Evolutionary conservation across 2,329 filamentous ascomycete species (phyloP).

Genomic region (Fusarium nurragi): DNA sequence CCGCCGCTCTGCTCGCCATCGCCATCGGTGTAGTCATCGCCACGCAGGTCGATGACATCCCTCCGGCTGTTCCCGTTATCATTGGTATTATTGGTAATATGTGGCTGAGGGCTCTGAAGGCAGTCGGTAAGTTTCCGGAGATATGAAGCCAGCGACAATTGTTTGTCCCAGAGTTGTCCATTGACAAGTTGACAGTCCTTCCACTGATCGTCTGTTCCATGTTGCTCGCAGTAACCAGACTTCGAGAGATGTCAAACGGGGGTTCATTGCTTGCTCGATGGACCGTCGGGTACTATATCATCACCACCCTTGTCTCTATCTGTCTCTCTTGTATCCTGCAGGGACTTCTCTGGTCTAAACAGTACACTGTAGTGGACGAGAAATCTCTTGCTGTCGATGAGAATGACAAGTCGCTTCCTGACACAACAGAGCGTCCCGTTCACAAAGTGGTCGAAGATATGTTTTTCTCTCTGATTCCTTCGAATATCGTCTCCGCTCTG

Average conservation of each 20-base stretch:
- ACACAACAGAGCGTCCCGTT: conserved; percentile 48
- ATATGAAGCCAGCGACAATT: background rate
- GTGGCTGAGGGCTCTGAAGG: conserved; percentile 60
- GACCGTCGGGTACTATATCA: conserved; percentile 61
- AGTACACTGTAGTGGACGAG: conserved; percentile 53
- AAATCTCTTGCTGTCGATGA: conserved; percentile 44
- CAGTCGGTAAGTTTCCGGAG: conserved; percentile 52
- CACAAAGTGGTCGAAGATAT: conserved; percentile 58
- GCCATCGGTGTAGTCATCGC: conserved; percentile 59
- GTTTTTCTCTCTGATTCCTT: conserved; percentile 59
- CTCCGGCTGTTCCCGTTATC: conserved; percentile 53
- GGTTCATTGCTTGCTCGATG: conserved; percentile 57
- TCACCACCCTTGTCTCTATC: conserved; percentile 61
- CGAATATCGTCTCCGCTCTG: conserved; percentile 59
- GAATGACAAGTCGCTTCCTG: conserved; percentile 20
- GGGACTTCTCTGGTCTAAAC: conserved; percentile 57
- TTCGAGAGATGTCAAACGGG: conserved; percentile 56
- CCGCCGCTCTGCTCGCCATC: conserved; percentile 59
- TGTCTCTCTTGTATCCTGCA: conserved; percentile 57
- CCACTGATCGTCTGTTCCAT: conserved; percentile 63
- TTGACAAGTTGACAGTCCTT: conserved; percentile 51
- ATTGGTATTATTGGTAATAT: conserved; percentile 60
- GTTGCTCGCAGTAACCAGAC: conserved; percentile 60
- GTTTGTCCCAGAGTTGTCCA: background rate
- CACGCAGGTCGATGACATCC: conserved; percentile 54